Base-by-base conservation (phyloP, 2,329 filamentous ascomycete species). In the Cladosporium sp. region DNA sequence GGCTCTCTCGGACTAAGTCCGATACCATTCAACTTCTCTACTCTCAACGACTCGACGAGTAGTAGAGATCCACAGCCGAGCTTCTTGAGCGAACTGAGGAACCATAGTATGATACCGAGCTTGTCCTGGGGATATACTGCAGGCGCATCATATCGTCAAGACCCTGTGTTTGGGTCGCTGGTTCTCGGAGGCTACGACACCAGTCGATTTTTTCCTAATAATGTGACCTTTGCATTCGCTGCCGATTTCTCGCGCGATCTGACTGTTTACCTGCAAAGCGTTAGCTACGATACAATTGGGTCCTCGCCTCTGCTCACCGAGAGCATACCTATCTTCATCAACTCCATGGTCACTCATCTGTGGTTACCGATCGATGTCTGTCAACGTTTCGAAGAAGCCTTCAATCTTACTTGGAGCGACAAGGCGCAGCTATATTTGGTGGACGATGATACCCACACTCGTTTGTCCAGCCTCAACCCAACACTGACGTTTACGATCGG, bases 101-200 rank as follows among this genome's bases (percentile, higher is more conserved):
- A 69, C 47, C 62, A 68, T 32, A 67, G 62, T 34, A 61, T 66
- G 2, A 68, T 73, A 14, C 69, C 69, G 11, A 70, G 69, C 52
- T 51, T 54, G 36, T 72, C 71, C 1, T 75, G 70, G 69, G 71
- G 63, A 3, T 76, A 75, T 60, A 73, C 71, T 5, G 74, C 74
- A 7, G 74, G 75, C 4, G 73, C 72, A 15, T 63, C 61, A n/a
- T 77, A 76, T 57, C 66, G 67, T 28, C 47, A 69, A 24, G 62
- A 69, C 4, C 67, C 65, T 10, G 68, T 68, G 0, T 73, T 69
- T 12, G 74, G 74, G 1, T 79, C 72, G 59, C 71, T 81, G 26
- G 75, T 78, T 1, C 67, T 82, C 4, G 80, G 80, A 18, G 80
- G 80, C 6, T 81, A 80, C 65, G 80, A 82, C 54, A 36, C 28